These are phyloP conservation scores for Capronia coronata DNA, from an alignment of 2,329 filamentous ascomycete genomes.

Conservation along the genomic window DNA sequence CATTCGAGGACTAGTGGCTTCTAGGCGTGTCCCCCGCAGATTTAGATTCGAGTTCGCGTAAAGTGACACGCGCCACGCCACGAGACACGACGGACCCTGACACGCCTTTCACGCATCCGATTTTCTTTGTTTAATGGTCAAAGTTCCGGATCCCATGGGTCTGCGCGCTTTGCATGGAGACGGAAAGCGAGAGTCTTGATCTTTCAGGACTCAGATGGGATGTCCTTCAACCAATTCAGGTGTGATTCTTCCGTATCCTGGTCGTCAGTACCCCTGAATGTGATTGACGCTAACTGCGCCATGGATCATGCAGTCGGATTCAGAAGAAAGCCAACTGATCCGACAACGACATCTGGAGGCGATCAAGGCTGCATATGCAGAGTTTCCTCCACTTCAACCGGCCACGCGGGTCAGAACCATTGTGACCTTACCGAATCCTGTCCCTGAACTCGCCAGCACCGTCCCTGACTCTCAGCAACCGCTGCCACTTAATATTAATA, in stretches of 20 bases:
- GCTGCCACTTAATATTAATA: slow-evolving; percentile 11
- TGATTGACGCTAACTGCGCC: slow-evolving; percentile 17
- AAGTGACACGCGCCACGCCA: not conserved
- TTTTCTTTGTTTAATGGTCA: not conserved
- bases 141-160: not conserved
- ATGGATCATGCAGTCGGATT: slow-evolving; percentile 15
- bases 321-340: slow-evolving; percentile 7
- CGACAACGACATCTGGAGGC: slow-evolving; percentile 2
- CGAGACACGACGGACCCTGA: not conserved
- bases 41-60: not conserved
- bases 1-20: not conserved
- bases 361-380: slow-evolving; percentile 4
- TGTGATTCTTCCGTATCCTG: slow-evolving; percentile 5
- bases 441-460: slow-evolving; percentile 23
- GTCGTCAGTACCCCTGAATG: not conserved
- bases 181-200: slow-evolving; percentile 21
- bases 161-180: slow-evolving; percentile 11
- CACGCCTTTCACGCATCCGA: not conserved
- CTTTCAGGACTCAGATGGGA: slow-evolving; percentile 12
- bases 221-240: slow-evolving; percentile 10
- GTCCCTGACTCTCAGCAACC: slow-evolving; percentile 24
- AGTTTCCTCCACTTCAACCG: not conserved
- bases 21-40: not conserved
- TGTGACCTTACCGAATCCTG: slow-evolving; percentile 5
- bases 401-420: slow-evolving; percentile 1